Base-by-base conservation (phyloP, 1,284 basidiomycete species). In the Porodaedalea pini region DNA sequence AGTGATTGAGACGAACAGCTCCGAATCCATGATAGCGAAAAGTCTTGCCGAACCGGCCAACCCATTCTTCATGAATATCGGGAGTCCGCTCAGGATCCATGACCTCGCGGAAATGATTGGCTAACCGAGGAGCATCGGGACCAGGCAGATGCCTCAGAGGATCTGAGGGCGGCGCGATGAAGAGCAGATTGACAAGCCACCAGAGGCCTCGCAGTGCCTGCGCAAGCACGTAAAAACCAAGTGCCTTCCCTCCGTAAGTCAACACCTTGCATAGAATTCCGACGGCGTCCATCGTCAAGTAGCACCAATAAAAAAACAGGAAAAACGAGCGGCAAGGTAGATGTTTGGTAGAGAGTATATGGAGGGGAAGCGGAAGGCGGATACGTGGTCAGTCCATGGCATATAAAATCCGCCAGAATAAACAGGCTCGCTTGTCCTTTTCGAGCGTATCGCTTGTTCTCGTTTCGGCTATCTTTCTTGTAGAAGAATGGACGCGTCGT, bases 11-110 rank as follows among this genome's bases (percentile, higher is more conserved):
- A 56, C 66, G 40, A 54, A 78, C 78, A 63, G 66, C 72, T 49
- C 79, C 80, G 66, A 78, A 78, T 2, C 79, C 79, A 61, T 81
- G 75, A 57, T 79, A 78, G 48, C 74, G 69, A 57, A 80, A 78
- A 1, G 78, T 80, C 61, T 75, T 74, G 6, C 79, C 79, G 64
- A 72, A 78, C 17, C 65, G 64, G 54, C 66, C 67, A 23, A 70
- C 67, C 78, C 77, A 81, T n/a, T 72, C 68, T 23, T 71, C 67
- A 61, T 80, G 72, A 3, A 70, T 73, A 4, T 66, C 61, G 2
- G 71, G 66, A 60, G 74, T 75, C 23, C 69, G 51, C 45, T 70
- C 67, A 13, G 79, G 78, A 57, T 80, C 73, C 69, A 75, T 70
- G 44, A 77, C 69, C 40, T 75, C 66, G 27, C 65, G 64, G 41